These are phyloP conservation scores for Avena sativa DNA, from an alignment of 176 grass and related monocot genomes.

Conservation along the genomic window DNA sequence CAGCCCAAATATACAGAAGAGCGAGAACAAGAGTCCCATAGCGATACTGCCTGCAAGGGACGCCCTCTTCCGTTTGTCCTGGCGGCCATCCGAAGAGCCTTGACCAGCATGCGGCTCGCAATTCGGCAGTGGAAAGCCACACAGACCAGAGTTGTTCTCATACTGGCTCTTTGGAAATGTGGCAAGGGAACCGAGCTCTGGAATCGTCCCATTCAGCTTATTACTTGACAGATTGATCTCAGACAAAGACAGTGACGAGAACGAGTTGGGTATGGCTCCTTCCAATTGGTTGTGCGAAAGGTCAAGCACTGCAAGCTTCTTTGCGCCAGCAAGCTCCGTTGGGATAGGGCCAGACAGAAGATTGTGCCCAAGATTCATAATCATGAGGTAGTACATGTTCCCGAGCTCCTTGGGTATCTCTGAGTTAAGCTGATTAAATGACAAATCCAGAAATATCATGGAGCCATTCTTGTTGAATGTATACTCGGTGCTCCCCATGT, in stretches of 20 bases:
- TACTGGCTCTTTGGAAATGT: conserved; percentile 71
- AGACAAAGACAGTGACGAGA: conserved; percentile 73
- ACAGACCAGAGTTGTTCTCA: conserved; percentile 87
- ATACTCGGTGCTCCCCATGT: conserved; percentile 86
- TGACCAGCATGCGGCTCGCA: conserved; percentile 39
- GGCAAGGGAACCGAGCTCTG: conserved; percentile 77
- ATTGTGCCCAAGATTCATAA: conserved; percentile 93
- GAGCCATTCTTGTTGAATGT: conserved; percentile 95
- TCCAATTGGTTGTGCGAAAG: conserved; percentile 81
- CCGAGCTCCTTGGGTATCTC: conserved; percentile 81
- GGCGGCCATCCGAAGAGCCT: conserved; percentile 34
- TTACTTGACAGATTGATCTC: conserved; percentile 93
- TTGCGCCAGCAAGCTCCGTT: conserved; percentile 53
- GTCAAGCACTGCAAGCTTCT: conserved; percentile 78
- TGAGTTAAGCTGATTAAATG: conserved; percentile 78
- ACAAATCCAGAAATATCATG: conserved; percentile 96
- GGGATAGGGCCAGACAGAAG: conserved; percentile 74
- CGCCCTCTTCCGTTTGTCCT: conserved; percentile 56
- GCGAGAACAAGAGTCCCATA: conserved; percentile 71
- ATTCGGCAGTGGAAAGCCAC: conserved; percentile 49
- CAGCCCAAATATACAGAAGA: conserved; percentile 86
- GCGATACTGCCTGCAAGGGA: conserved; percentile 77
- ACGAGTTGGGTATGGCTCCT: conserved; percentile 77
- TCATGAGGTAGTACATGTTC: conserved; percentile 90
- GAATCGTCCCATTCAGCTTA: conserved; percentile 84